Evolutionary conservation across 352 stramenopile species (phyloP).

Genomic region (Globisporangium mamillatum): DNA sequence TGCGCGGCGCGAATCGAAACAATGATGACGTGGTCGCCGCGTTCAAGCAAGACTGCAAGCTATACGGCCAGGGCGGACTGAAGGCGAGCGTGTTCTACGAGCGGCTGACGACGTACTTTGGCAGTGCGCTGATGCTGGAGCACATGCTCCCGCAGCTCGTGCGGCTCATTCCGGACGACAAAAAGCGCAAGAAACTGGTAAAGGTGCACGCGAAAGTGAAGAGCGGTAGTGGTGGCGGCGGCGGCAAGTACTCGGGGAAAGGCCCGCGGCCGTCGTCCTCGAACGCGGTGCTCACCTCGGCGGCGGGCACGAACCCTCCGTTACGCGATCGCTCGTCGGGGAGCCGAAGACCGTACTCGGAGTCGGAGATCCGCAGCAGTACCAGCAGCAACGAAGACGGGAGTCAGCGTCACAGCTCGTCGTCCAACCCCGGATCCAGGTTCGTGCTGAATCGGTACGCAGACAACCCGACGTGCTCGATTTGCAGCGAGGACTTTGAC

Average conservation of each 20-base stretch:
- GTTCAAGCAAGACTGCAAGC: slow-evolving; percentile 83
- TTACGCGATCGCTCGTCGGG: slow-evolving; percentile 20
- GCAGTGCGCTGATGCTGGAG: slow-evolving; percentile 70
- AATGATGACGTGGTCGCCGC: slow-evolving; percentile 66
- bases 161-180: slow-evolving; percentile 74
- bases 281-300: slow-evolving; percentile 26
- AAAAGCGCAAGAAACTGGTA: slow-evolving; percentile 71
- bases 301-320: slow-evolving; percentile 25
- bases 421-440: slow-evolving; percentile 27
- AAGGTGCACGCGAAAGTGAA: slow-evolving; percentile 46
- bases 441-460: slow-evolving; percentile 41
- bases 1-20: slow-evolving; percentile 68
- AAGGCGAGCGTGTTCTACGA: slow-evolving; percentile 63
- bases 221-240: background rate
- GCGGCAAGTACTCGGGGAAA: slow-evolving; percentile 4
- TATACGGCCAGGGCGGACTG: slow-evolving; percentile 61
- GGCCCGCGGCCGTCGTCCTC: slow-evolving; percentile 33
- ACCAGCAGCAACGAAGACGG: slow-evolving; percentile 34
- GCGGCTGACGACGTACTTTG: slow-evolving; percentile 60
- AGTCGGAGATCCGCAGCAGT: slow-evolving; percentile 43
- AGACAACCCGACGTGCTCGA: slow-evolving; percentile 65
- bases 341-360: slow-evolving; percentile 36
- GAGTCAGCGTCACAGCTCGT: slow-evolving; percentile 15
- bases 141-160: slow-evolving; percentile 78
- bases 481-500: slow-evolving; percentile 80